Conservation (phyloP, 139 green algal species). For the Coelastrella sp. region DNA sequence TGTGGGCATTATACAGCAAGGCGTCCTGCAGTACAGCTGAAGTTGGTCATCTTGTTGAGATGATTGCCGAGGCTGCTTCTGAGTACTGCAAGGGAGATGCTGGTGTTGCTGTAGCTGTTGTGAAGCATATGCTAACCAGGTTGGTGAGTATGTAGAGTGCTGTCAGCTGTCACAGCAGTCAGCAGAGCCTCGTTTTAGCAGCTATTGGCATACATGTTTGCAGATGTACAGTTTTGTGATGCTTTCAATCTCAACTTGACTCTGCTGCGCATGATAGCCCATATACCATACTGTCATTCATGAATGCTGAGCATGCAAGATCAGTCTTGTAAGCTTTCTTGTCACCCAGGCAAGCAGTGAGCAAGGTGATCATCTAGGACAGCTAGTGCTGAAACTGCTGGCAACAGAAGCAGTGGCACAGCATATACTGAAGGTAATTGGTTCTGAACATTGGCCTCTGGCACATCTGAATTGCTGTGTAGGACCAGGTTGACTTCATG, state of each 20-base stretch:
- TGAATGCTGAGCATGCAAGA: not conserved
- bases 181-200: not conserved
- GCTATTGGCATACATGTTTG: not conserved
- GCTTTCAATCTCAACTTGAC: no score
- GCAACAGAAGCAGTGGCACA: constrained; percentile 5
- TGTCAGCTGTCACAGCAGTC: not conserved
- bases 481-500: no score
- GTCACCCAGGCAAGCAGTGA: not conserved
- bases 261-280: no score
- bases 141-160: not conserved
- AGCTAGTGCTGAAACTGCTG: constrained; percentile 32
- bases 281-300: no score
- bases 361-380: not conserved
- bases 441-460: not conserved
- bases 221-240: not conserved
- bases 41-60: not conserved
- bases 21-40: not conserved
- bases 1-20: not conserved
- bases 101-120: constrained; percentile 30
- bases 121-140: not conserved
- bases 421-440: constrained; percentile 13
- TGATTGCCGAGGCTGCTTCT: not conserved
- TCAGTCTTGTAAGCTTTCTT: no score
- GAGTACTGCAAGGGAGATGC: not conserved
- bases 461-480: not conserved